Conservation (phyloP, 129 eudicot species). For the Tagetes patula region DNA sequence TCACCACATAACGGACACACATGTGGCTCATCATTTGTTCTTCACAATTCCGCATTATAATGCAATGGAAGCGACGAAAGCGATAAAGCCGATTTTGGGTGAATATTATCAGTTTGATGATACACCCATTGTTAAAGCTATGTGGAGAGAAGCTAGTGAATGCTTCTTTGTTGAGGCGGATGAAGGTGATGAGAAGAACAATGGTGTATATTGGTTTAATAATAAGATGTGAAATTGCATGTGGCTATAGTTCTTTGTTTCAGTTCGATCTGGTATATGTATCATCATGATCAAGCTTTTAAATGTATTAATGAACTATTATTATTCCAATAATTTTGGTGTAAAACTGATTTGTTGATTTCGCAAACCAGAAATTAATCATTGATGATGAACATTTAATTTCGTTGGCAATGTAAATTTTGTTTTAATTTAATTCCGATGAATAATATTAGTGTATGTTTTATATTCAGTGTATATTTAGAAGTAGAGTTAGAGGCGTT, state of each 20-base stretch:
- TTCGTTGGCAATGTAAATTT: neutral
- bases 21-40: neutral
- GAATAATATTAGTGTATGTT: too few species aligned
- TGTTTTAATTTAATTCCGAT: too few species aligned
- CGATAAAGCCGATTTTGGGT: neutral
- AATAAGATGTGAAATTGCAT: neutral
- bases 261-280: neutral
- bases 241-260: neutral
- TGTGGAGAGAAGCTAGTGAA: conserved; percentile 9
- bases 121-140: neutral
- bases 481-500: too few species aligned
- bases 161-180: conserved; percentile 17
- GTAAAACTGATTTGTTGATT: neutral
- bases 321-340: conserved; percentile 7
- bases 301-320: neutral
- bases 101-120: conserved; percentile 2
- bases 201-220: neutral
- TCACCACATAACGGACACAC: neutral
- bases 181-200: neutral
- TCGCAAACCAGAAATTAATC: neutral
- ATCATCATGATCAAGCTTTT: neutral
- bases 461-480: too few species aligned
- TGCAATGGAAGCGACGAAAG: conserved; percentile 8
- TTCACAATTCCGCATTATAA: neutral
- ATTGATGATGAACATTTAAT: too few species aligned